A percentile compares a stretch with the other conserved stretches of the same genome.
phyloP scores from a whole-genome alignment of 192 early-diverging fungal genomes.

The Backusella westeae region DNA sequence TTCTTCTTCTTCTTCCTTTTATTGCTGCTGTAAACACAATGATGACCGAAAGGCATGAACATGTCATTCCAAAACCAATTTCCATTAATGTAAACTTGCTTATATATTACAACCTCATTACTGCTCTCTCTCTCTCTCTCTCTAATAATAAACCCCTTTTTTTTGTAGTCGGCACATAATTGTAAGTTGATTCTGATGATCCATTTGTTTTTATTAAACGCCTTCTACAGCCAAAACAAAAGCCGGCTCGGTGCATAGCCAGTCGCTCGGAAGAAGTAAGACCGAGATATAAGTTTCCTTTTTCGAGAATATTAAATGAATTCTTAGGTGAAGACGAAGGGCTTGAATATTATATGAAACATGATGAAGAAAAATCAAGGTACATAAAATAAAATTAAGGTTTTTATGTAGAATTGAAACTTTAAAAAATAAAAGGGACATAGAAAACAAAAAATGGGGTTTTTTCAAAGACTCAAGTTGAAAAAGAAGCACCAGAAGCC shows the following conservation, averaged over 20 bases:
- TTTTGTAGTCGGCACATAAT: not conserved
- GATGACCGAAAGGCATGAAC: not conserved
- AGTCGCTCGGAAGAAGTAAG: not conserved
- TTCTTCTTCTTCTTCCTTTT: not conserved
- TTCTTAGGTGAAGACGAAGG: not conserved
- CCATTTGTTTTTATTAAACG: not conserved
- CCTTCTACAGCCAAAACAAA: not conserved
- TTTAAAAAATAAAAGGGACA: not conserved
- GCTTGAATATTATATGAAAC: constrained; percentile 3
- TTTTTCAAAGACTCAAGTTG: constrained; percentile 6
- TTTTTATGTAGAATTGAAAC: not conserved
- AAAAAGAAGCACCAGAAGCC: constrained; percentile 3
- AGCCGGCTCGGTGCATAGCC: not conserved
- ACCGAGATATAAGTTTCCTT: not conserved
- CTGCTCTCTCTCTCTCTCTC: not conserved
- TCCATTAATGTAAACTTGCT: not conserved
- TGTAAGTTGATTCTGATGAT: not conserved
- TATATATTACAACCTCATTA: not conserved
- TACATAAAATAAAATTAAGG: not conserved
- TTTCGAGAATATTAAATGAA: not conserved
- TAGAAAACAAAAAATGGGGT: constrained; percentile 9
- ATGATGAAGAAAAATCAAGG: not conserved
- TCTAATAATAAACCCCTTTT: not conserved
- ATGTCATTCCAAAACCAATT: not conserved
- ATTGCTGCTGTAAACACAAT: not conserved